A percentile compares a stretch with the other conserved stretches of the same genome.
phyloP scores from a whole-genome alignment of 345 rosid genomes.

The Eutrema heterophyllum region DNA sequence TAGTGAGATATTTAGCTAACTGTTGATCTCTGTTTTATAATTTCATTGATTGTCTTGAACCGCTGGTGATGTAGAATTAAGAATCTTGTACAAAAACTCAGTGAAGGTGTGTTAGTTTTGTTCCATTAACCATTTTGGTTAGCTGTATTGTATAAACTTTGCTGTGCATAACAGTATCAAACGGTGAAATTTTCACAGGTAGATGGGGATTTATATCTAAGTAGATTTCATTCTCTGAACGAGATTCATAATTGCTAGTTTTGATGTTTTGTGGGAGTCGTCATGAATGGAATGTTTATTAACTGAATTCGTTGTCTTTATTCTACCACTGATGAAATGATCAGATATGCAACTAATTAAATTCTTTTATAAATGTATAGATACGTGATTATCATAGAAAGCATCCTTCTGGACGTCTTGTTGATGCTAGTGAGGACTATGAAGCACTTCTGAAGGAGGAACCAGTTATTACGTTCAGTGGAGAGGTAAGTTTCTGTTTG shows the following conservation, averaged over 20 bases:
- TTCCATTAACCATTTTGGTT: neutral
- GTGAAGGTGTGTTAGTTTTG: neutral
- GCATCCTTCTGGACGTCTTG: constrained; percentile 78
- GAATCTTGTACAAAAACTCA: neutral
- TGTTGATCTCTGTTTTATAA: neutral
- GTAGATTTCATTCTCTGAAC: neutral
- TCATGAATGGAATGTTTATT: neutral
- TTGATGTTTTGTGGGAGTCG: neutral
- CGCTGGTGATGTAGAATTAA: too few relatives aligned
- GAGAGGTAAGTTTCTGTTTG: constrained; percentile 57
- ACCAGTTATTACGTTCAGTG: constrained; percentile 75
- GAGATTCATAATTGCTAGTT: neutral
- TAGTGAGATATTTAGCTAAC: neutral
- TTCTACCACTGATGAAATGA: neutral
- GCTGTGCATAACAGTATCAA: neutral
- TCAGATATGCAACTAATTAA: neutral
- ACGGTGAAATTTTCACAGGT: neutral
- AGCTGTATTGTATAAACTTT: neutral
- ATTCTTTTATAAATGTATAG: neutral
- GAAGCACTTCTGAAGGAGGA: constrained; percentile 83
- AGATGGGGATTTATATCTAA: neutral
- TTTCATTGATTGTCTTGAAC: neutral
- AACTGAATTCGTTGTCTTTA: neutral
- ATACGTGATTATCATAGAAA: constrained; percentile 79
- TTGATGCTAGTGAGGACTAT: constrained; percentile 64